Percentiles rank a stretch among this genome's conserved stretches.
Conservation (phyloP, 148 eudicot species). For the Limonium bicolor region DNA sequence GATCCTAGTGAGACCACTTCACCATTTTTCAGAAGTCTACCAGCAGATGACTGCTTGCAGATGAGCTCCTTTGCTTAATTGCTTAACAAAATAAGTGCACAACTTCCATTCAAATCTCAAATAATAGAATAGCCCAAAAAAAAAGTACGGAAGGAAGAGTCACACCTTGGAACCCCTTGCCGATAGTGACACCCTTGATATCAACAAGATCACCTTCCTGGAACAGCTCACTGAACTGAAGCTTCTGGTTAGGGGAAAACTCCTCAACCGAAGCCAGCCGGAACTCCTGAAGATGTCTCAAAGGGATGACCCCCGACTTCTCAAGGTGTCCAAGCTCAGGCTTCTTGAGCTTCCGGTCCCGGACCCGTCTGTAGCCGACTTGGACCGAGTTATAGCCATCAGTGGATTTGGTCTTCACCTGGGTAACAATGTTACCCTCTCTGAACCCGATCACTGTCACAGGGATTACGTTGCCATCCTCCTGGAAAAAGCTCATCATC, state of each 20-base stretch:
- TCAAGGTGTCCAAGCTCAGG: slow-evolving; percentile 77
- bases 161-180: slow-evolving; percentile 81
- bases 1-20: too few species aligned
- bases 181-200: slow-evolving; percentile 85
- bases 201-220: slow-evolving; percentile 87
- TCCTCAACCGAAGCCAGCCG: slow-evolving; percentile 50
- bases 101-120: neutral
- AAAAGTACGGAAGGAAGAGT: slow-evolving; percentile 1
- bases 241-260: slow-evolving; percentile 45
- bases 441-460: slow-evolving; percentile 91
- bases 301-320: slow-evolving; percentile 67
- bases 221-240: slow-evolving; percentile 56
- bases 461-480: slow-evolving; percentile 58
- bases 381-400: slow-evolving; percentile 90
- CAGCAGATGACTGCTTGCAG: neutral
- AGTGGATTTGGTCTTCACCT: slow-evolving; percentile 76
- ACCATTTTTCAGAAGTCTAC: neutral
- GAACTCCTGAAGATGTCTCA: slow-evolving; percentile 88
- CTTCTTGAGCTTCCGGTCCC: slow-evolving; percentile 70
- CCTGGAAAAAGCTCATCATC: slow-evolving; percentile 78
- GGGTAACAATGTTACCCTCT: slow-evolving; percentile 97
- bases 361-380: slow-evolving; percentile 72
- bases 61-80: neutral
- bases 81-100: neutral
- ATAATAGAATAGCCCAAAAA: neutral